Percentiles rank a stretch among this genome's conserved stretches.
Evolutionary conservation across 2,329 filamentous ascomycete species (phyloP).

Genomic region (Colletotrichum neosansevieriae): DNA sequence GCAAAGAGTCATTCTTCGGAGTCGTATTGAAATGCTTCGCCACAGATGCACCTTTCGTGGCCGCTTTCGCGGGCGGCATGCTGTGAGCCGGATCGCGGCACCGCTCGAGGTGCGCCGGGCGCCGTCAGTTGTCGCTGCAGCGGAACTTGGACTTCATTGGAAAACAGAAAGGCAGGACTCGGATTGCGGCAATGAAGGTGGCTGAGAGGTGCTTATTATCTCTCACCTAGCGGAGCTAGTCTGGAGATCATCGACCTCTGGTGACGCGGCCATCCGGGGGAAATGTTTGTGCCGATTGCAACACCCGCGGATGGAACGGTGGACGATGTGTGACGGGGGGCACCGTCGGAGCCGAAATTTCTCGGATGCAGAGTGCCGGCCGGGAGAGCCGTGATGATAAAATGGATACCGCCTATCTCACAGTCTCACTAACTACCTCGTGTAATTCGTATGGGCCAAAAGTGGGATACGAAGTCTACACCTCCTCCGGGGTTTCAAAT

Average conservation of each 20-base stretch:
- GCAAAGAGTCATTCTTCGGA: too few species aligned
- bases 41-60: too few species aligned
- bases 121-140: neutral
- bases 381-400: constrained; percentile 1
- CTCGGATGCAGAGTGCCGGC: constrained; percentile 24
- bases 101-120: too few species aligned
- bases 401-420: constrained; percentile 23
- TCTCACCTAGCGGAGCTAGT: neutral
- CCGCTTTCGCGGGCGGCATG: too few species aligned
- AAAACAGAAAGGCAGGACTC: neutral
- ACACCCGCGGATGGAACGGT: constrained; percentile 2
- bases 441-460: constrained; percentile 24
- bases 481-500: too few species aligned
- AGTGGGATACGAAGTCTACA: constrained; percentile 27
- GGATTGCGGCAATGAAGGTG: constrained; percentile 9
- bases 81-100: too few species aligned
- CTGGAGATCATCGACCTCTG: neutral
- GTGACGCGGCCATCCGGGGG: constrained; percentile 4
- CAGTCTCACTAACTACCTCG: too few species aligned
- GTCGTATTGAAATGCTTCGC: too few species aligned
- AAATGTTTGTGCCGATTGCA: neutral
- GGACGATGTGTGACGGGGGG: constrained; percentile 12
- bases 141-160: neutral
- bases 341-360: constrained; percentile 20
- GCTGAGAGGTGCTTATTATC: constrained; percentile 2